Base-by-base conservation (phyloP, 2,329 filamentous ascomycete species). In the Aspergillus sp. region DNA sequence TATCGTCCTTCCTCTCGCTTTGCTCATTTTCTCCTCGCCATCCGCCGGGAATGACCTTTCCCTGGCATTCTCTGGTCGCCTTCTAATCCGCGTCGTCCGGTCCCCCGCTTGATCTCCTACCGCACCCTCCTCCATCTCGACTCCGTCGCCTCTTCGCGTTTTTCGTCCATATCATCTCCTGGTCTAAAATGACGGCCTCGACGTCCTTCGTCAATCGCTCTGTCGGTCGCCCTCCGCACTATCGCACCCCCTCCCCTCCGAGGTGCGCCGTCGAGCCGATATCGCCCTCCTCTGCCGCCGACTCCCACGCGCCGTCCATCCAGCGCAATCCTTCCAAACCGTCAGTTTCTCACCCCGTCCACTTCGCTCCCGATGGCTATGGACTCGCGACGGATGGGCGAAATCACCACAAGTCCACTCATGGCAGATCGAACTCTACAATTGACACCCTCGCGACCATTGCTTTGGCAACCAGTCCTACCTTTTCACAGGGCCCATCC, bases 391-490 rank as follows among this genome's bases (percentile, higher is more conserved):
- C 42, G 10, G 50, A 53, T 42, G 41, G 37, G 20, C 33, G 33
- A 24, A 41, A 46, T 32, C 43, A 49, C 36, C 50, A 52, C 29
- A 47, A 55, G 35, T 48, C 55, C 32, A 48, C 60, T 33, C 64
- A 67, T 49, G 58, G 61, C 35, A 55, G 64, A 32, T 62, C 63
- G 26, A 59, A 58, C 36, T 67, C 64, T 11, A 67, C 60, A 30
- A 67, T 67, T 37, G 61, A 69, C 47, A 62, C 66, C 24, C 60
- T 70, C 43, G 66, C 67, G 37, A 68, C 63, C 31, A 68, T 69
- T 47, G 67, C 66, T 27, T 57, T 69, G 41, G 65, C 66, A 29
- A 68, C 64, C 15, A 67, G 63, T 41, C 62, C 65, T 34, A 61
- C 60, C 19, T 63, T 66, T 36, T 45, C 54, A 35, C 53, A 55